Conservation (phyloP, 306 rosid species). For the Clitoria ternatea region DNA sequence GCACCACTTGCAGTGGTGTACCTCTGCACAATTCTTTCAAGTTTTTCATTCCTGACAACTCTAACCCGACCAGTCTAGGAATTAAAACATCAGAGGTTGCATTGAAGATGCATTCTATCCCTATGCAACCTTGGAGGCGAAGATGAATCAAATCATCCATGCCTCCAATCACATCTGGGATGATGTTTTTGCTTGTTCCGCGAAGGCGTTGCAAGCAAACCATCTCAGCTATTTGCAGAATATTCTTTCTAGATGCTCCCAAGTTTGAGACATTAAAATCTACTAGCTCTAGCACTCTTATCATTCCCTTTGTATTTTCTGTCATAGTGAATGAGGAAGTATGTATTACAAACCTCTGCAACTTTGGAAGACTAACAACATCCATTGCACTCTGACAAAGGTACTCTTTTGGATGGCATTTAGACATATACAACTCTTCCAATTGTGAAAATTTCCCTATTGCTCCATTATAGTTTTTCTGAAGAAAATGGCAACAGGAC, state of each 20-base stretch:
- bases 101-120: background rate
- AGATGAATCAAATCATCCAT: background rate
- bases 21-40: slow-evolving; percentile 7
- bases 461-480: background rate
- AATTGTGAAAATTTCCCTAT: slow-evolving; percentile 19
- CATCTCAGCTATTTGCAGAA: background rate
- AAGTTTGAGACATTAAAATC: background rate
- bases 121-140: background rate
- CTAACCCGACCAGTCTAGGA: background rate
- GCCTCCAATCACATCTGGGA: background rate
- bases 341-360: background rate
- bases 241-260: background rate
- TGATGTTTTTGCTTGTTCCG: background rate
- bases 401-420: background rate
- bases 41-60: background rate
- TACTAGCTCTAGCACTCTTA: background rate
- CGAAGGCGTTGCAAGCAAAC: background rate
- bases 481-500: background rate
- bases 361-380: background rate
- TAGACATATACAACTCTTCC: slow-evolving; percentile 13
- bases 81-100: background rate
- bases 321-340: too few relatives aligned
- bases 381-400: background rate
- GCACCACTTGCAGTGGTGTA: background rate
- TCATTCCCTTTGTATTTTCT: too few relatives aligned